phyloP scores from a whole-genome alignment of 768 basidiomycete genomes.

The Lentinula detonsa region DNA sequence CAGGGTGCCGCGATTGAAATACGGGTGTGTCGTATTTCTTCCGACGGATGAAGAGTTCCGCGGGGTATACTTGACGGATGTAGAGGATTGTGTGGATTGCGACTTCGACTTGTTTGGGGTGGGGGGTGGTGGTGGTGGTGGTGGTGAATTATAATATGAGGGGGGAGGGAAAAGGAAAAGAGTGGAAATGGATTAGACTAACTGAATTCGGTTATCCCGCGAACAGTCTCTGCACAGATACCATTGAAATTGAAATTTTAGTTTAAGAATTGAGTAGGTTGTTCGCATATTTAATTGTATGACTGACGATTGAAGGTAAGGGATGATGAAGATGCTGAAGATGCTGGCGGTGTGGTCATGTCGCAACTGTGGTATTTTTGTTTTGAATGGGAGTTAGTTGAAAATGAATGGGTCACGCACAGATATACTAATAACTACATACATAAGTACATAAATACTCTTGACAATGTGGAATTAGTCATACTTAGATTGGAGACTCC shows the following conservation, averaged over 20 bases:
- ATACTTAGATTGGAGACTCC: too few relatives aligned
- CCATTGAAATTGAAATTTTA: neutral
- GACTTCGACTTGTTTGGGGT: slow-evolving; percentile 72
- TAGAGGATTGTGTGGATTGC: slow-evolving; percentile 91
- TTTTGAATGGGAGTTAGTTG: too few relatives aligned
- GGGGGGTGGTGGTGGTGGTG: too few relatives aligned
- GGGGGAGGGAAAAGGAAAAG: neutral
- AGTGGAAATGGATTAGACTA: slow-evolving; percentile 15
- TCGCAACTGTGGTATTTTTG: too few relatives aligned
- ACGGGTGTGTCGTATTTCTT: slow-evolving; percentile 90
- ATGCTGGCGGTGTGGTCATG: neutral
- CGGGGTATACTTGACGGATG: slow-evolving; percentile 85
- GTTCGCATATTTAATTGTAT: neutral
- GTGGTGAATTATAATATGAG: neutral
- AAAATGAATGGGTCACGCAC: too few relatives aligned
- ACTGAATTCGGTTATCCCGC: slow-evolving; percentile 71
- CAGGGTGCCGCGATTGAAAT: slow-evolving; percentile 90
- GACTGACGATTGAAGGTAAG: slow-evolving; percentile 34
- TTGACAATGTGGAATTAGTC: too few relatives aligned
- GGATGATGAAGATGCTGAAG: slow-evolving; percentile 3
- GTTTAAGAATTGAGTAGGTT: neutral
- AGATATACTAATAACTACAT: too few relatives aligned
- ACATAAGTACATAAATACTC: too few relatives aligned
- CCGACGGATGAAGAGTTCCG: slow-evolving; percentile 79
- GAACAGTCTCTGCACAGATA: slow-evolving; percentile 46